These are phyloP conservation scores for Mortierella sp. DNA, from an alignment of 371 early-diverging fungal genomes.

Conservation along the genomic window DNA sequence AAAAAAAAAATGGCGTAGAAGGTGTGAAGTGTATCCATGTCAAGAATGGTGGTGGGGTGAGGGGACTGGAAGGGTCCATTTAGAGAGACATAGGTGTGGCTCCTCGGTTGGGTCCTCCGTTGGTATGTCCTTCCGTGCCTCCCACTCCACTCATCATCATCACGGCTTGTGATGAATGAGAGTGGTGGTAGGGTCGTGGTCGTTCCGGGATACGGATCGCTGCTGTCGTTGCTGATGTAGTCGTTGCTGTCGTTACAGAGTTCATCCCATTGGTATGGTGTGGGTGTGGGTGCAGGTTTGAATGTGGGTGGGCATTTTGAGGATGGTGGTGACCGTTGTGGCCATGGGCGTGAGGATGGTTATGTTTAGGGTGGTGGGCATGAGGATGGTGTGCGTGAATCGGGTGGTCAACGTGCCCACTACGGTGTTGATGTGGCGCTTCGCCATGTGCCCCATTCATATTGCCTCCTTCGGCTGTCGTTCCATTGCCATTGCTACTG, in stretches of 20 bases:
- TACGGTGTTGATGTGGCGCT: constrained; percentile 9
- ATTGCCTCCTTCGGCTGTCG: neutral
- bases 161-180: constrained; percentile 35
- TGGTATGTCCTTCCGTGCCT: neutral
- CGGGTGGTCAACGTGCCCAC: neutral
- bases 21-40: no score
- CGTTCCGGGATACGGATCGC: constrained; percentile 35
- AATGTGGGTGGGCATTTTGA: no score
- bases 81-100: constrained; percentile 41
- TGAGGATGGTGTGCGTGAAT: constrained; percentile 3
- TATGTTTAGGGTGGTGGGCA: constrained; percentile 2
- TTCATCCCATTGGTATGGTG: constrained; percentile 10
- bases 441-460: constrained; percentile 9
- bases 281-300: no score
- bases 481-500: constrained; percentile 5
- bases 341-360: constrained; percentile 4
- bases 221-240: constrained; percentile 1
- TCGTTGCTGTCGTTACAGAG: no score
- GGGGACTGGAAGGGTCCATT: neutral
- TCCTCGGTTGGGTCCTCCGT: constrained; percentile 17
- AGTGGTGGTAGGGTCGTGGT: constrained; percentile 39
- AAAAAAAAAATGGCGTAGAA: no score
- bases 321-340: neutral
- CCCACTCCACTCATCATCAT: neutral
- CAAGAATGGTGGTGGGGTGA: no score